phyloP scores from a whole-genome alignment of 1,284 basidiomycete genomes.

The Ganoderma boninense region DNA sequence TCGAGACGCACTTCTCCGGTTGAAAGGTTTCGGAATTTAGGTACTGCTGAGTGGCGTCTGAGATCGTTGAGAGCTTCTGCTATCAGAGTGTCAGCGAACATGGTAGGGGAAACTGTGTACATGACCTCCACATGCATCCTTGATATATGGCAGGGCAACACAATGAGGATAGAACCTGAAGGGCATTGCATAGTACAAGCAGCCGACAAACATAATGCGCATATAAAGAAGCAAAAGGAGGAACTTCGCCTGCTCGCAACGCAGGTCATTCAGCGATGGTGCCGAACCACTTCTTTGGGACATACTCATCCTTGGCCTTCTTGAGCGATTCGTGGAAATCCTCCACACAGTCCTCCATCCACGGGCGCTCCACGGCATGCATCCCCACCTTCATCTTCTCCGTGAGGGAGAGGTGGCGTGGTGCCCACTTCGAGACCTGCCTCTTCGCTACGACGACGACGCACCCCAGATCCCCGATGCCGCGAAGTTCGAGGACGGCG shows the following conservation, averaged over 20 bases:
- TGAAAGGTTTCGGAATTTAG: neutral
- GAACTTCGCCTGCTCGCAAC: neutral
- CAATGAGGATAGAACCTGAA: neutral
- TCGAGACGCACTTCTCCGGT: neutral
- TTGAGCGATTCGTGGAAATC: neutral
- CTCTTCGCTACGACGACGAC: constrained; percentile 29
- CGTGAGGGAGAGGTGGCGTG: constrained; percentile 23
- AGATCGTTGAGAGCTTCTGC: neutral
- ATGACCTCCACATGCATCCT: neutral
- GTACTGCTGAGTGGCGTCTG: neutral
- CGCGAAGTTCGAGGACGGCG: constrained; percentile 27
- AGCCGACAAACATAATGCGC: neutral
- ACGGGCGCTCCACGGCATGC: constrained; percentile 9
- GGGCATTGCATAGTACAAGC: neutral
- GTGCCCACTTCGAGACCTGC: constrained; percentile 16
- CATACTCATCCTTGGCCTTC: neutral
- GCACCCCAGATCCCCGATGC: constrained; percentile 5
- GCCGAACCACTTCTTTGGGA: neutral
- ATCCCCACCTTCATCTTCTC: constrained; percentile 25
- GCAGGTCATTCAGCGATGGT: constrained; percentile 8
- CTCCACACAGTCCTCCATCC: neutral
- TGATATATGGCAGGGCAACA: neutral
- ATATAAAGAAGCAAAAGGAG: neutral
- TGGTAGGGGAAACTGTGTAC: neutral
- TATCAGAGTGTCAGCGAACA: neutral